Base-by-base conservation (phyloP, 75 land plant species). In the Sequoiadendron giganteum region DNA sequence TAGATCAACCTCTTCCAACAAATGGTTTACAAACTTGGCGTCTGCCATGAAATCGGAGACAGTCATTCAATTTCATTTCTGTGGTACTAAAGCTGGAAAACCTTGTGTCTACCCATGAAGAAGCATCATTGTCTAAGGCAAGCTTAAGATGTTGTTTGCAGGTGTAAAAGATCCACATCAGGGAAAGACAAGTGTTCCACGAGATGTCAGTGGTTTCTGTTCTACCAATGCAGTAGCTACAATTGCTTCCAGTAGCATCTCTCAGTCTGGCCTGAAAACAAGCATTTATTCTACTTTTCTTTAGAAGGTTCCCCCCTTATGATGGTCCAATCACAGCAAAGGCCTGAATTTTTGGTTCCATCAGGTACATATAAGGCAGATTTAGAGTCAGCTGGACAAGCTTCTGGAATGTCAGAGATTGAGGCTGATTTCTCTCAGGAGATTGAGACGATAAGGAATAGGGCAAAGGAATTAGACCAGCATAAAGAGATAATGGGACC, bases 371-470 rank as follows among this genome's bases (percentile, higher is more conserved):
- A 9, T 25, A 82, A 82, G 47, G 82, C 82, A 79, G 82, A 79
- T 21, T 8, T 42, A 2, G 19, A 79, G 15, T 42, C 48, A 47
- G n/a, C 32, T 47, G 32, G 54, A 2, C 52, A 52, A 47, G 11
- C 84, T 47, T 82, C 84, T 47, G 52, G 52, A 82, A 82, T 52
- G 28, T 88, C 91, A 76, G 91, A 90, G 72, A 85, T 89, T 14
- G 91, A 90, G 68, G 81, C 86, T 55, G 90, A 86, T 68, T 90
- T 90, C 84, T 85, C 86, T 55, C 30, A 52, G n/a, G 91, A 90
- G 90, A 81, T 90, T 83, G 90, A 90, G 30, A 75, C 85, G 90
- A 90, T 75, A 88, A 88, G 80, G 38, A 36, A 36, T 36, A 55
- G 19, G 42, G 40, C 39, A 4, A 39, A 19, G 58, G 72, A 85